These are phyloP conservation scores for Hymenoscyphus scutula DNA, from an alignment of 2,329 filamentous ascomycete species.

Conservation along the genomic window DNA sequence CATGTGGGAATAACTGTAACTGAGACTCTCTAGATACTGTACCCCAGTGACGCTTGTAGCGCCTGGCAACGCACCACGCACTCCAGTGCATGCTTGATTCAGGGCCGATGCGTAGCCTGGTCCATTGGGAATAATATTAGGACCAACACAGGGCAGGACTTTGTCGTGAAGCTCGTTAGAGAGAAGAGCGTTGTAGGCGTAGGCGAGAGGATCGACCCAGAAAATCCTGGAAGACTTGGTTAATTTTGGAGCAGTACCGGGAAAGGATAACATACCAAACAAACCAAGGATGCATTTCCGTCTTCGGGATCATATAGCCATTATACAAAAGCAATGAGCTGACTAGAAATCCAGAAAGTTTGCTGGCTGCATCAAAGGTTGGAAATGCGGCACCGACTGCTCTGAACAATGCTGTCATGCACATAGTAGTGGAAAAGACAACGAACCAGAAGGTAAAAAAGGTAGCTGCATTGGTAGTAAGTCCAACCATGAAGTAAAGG, in stretches of 20 bases:
- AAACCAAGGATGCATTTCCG: conserved; percentile 39
- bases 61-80: conserved; percentile 53
- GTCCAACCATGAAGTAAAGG: conserved; percentile 59
- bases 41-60: conserved; percentile 52
- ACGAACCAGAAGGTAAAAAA: conserved; percentile 63
- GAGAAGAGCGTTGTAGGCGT: conserved; percentile 61
- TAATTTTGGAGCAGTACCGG: too few species aligned
- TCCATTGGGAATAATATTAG: conserved; percentile 58
- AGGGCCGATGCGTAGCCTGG: conserved; percentile 48
- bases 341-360: conserved; percentile 50
- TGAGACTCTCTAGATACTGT: conserved; percentile 55
- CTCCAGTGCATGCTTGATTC: conserved; percentile 56
- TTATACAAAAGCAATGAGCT: neutral
- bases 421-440: conserved; percentile 60
- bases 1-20: conserved; percentile 50
- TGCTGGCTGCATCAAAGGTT: conserved; percentile 62
- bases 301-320: neutral
- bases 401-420: conserved; percentile 62
- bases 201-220: conserved; percentile 46
- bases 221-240: too few species aligned
- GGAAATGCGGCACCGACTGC: conserved; percentile 65
- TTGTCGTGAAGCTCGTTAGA: conserved; percentile 59
- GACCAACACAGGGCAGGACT: conserved; percentile 54
- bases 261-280: too few species aligned
- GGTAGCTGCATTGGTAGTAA: conserved; percentile 57